Evolutionary conservation across 176 grass and related monocot species (phyloP).

Genomic region (Thinopyrum elongatum): DNA sequence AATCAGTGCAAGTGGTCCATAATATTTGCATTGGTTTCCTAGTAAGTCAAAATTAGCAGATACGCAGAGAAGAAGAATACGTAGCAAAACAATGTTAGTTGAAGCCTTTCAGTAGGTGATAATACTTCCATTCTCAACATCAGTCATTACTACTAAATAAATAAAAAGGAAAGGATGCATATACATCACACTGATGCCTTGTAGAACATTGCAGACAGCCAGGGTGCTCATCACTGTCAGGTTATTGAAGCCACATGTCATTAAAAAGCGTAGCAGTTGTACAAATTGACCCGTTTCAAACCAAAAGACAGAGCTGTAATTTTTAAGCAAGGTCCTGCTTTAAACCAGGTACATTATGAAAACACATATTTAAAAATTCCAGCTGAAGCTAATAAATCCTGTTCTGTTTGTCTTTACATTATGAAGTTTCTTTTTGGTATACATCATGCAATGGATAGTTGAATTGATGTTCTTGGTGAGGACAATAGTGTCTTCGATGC

Average conservation of each 20-base stretch:
- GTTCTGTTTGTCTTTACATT: not conserved
- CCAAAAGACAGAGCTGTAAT: not conserved
- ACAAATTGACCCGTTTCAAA: not conserved
- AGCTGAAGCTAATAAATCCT: not conserved
- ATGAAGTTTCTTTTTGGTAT: not conserved
- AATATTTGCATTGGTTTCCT: not conserved
- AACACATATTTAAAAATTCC: not conserved
- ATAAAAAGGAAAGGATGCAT: not conserved
- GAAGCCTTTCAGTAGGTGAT: not conserved
- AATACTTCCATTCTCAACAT: not conserved
- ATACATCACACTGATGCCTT: not conserved
- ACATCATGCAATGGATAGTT: not conserved
- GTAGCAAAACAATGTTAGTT: not conserved
- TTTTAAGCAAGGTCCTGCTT: not conserved
- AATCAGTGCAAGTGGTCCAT: too few species aligned
- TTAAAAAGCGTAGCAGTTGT: not conserved
- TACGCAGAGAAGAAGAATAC: not conserved
- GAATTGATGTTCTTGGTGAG: not conserved
- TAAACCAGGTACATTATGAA: not conserved
- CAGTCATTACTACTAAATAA: not conserved
- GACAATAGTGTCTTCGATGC: not conserved
- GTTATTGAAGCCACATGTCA: not conserved
- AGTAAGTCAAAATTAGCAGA: not conserved
- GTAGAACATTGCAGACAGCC: not conserved
- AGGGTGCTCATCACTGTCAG: too few species aligned